Base-by-base conservation (phyloP, 345 rosid genomes). In the Moringa oleifera region DNA sequence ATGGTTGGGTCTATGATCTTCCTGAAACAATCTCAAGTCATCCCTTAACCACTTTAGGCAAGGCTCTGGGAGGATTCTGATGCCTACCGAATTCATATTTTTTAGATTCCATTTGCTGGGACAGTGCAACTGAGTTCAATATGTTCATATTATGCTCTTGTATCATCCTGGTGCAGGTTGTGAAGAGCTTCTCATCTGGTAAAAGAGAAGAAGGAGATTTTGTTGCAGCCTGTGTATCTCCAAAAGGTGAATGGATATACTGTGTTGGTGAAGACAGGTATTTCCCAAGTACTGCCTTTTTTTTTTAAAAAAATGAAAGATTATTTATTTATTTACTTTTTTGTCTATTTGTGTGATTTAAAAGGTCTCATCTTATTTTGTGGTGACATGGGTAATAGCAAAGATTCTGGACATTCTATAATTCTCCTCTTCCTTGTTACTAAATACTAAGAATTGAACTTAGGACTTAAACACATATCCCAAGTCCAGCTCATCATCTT, bases 181-280 rank as follows among this genome's bases (percentile, higher is more conserved):
- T 95, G 75, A 95, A 89, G 83, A 94, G 97, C 66, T 89, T 95
- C 73, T 94, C 99, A 37, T 87, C 97, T 21, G 99, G 99, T 82
- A 94, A 88, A 82, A 82, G 89, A 72, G 93, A 91, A 75, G 99
- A 93, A 65, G 97, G 97, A 71, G 99, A 91, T 71, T 95, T 91
- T 68, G 84, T 80, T 57, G 91, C 95, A 56, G 99, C 97, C 36
- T 82, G 88, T 66, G 79, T 94, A 65, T 90, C 99, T 45, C 93
- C 99, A 3, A 94, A 94, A 80, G 97, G 97, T 20, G 97, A 90
- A 74, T 90, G 97, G 99, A 86, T 90, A 68, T 90, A 94, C 71
- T 88, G 95, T 79, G 77, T 90, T 8, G 99, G 97, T 57, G 99
- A 90, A 84, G 97, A 90, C 83, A 83, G 81, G 94, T 84, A 75